These are phyloP conservation scores for Xylaria sp. DNA, from an alignment of 495 filamentous ascomycete genomes.

Conservation along the genomic window DNA sequence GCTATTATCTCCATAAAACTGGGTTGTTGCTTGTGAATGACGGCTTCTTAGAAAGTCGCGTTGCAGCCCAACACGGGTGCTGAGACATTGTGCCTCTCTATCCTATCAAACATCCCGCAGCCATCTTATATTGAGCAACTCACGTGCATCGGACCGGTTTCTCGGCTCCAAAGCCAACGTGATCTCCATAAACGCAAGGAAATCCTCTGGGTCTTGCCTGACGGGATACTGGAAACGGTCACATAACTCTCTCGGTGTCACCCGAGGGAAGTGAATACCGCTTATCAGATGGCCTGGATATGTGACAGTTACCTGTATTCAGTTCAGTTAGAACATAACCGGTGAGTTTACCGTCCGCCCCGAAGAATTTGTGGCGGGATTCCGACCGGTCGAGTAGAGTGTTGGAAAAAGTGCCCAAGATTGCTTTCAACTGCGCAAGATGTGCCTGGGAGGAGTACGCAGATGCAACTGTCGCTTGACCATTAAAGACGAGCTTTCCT, in stretches of 20 bases:
- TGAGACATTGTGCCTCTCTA: not conserved
- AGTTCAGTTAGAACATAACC: not conserved
- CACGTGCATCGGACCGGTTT: conserved; percentile 10
- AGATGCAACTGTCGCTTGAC: conserved; percentile 2
- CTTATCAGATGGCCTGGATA: conserved; percentile 6
- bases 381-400: conserved; percentile 18
- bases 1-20: too few species aligned
- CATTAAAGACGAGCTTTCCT: conserved; percentile 28
- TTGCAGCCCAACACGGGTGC: not conserved
- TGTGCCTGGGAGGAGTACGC: conserved; percentile 24
- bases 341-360: conserved; percentile 6
- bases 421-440: conserved; percentile 24
- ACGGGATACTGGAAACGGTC: not conserved
- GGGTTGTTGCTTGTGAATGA: too few species aligned
- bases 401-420: conserved; percentile 14
- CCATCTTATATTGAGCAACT: conserved; percentile 10
- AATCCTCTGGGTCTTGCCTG: not conserved
- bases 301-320: not conserved
- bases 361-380: conserved; percentile 7
- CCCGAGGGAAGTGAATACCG: conserved; percentile 4
- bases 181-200: conserved; percentile 12
- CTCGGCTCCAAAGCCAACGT: conserved; percentile 16
- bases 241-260: conserved; percentile 16
- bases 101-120: conserved; percentile 8
- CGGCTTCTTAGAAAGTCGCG: too few species aligned